These are phyloP conservation scores for Daldinia grandis DNA, from an alignment of 495 filamentous ascomycete species.

Conservation along the genomic window DNA sequence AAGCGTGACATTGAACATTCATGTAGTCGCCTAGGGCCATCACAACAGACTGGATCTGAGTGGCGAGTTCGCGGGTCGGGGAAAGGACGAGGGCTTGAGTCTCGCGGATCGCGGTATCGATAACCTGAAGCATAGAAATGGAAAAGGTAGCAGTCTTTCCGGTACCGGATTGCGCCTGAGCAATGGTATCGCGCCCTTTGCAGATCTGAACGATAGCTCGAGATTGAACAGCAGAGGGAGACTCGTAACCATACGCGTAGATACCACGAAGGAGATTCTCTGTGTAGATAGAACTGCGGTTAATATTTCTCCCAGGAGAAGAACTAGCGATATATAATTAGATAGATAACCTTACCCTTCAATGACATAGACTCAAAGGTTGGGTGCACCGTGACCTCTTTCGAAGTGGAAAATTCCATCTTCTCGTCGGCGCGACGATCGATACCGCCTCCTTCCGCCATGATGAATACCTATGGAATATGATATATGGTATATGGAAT, in stretches of 20 bases:
- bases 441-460: slow-evolving; percentile 86
- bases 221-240: slow-evolving; percentile 95
- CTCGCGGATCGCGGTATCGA: slow-evolving; percentile 83
- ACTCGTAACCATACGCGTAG: slow-evolving; percentile 98
- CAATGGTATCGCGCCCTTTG: slow-evolving; percentile 98
- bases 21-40: slow-evolving; percentile 99
- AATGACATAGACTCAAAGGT: slow-evolving; percentile 68
- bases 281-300: slow-evolving; percentile 41
- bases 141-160: slow-evolving; percentile 99
- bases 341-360: slow-evolving; percentile 63
- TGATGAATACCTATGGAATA: slow-evolving; percentile 47
- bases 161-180: slow-evolving; percentile 98
- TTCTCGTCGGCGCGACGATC: slow-evolving; percentile 94
- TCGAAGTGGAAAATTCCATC: slow-evolving; percentile 97
- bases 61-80: slow-evolving; percentile 95
- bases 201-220: slow-evolving; percentile 98
- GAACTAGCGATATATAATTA: neutral
- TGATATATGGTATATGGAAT: too few species aligned
- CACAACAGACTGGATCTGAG: slow-evolving; percentile 97
- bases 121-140: slow-evolving; percentile 95
- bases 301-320: neutral
- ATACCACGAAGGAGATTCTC: slow-evolving; percentile 96
- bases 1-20: slow-evolving; percentile 99
- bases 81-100: slow-evolving; percentile 97
- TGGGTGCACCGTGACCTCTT: slow-evolving; percentile 88